Evolutionary conservation across 2,329 filamentous ascomycete genomes (phyloP), one percentile per base, ranked within the genome.

Genomic region (Cercospora zeina): DNA sequence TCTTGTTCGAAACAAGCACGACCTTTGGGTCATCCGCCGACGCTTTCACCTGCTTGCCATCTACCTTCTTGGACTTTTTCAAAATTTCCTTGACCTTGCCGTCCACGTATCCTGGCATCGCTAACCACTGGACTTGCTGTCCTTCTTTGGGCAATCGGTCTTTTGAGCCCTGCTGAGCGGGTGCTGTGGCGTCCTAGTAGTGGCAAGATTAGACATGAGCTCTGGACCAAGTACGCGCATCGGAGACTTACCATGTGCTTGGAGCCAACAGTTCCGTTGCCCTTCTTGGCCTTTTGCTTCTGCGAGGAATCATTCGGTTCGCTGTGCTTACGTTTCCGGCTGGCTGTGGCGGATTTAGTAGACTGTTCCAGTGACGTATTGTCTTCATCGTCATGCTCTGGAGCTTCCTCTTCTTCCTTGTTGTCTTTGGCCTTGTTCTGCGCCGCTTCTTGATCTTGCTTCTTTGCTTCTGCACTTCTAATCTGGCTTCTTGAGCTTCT

Each of bases 41-140:
- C 1, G 71, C 78, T 67, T 80, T 77, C 42, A 77, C 74, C 31
- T 69, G 68, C 68, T 80, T 76, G 2, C 78, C 77, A 42, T 78
- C 75, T 8, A 79, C 73, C 33, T 71, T 71, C 72, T 77, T 79
- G 45, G 73, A 70, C 51, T 73, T 71, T 31, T 73, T 77, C 42
- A 79, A 65, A 34, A 79, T 72, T 63, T 81, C 78, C 3, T 77
- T 71, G 1, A 79, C 78, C 59, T 76, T 74, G 1, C 78, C 78
- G 36, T 77, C 71, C 3, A 79, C 72, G 57, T 71, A 77, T 0
- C 77, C 78, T 0, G 75, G 72, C 47, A 76, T 64, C 11, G 75
- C 65, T 62, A 78, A 76, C 78, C 78, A 80, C 36, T 75, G 72
- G 7, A 77, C 75, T 55, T 75, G 68, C 68, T 80, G 76, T 13